Base-by-base conservation (phyloP, 495 filamentous ascomycete species). In the Xanthoparmelia taractica region DNA sequence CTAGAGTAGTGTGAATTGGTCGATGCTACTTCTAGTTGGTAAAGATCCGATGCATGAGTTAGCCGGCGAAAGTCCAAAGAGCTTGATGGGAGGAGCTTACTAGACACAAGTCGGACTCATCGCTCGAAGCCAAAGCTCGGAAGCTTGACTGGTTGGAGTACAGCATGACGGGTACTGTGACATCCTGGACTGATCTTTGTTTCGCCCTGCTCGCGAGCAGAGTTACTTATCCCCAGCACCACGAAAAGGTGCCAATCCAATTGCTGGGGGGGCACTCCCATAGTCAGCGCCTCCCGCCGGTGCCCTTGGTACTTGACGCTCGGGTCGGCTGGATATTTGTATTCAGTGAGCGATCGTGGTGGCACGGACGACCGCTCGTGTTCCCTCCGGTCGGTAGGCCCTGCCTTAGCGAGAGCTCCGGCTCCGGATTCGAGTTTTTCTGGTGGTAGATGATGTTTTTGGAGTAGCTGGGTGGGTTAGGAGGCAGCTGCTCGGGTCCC, bases 151-250 rank as follows among this genome's bases (percentile, higher is more conserved):
- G 48, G 48, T 52, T 52, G 27, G 33, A 54, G 27, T 41, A 62
- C 50, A 57, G 17, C 33, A 29, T 56, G 18, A 62, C 37, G 27
- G 48, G 48, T 40, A 34, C 15, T 34, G 37, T 56, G 23, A 52
- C 27, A 52, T 54, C 60, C 48, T 20, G 48, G 60, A 62, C 60
- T 57, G 60, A 23, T 27, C 27, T 62, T 43, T 13, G 60, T 62
- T 62, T 62, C 60, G 25, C 37, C 37, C 48, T 31, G 27, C 48
- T 45, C 36, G 48, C 18, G 43, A 45, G 48, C 50, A 62, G 55
- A 33, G 37, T 27, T 62, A 62, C 60, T 62, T 56, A 55, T 62
- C 60, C 27, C 41, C 60, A 36, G 50, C 60, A 62, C 60, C 60
- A 41, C 60, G 60, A 33, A 62, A 62, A 62, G 60, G 60, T 62